Evolutionary conservation across 345 rosid species (phyloP), one percentile per base, ranked within the genome.

Genomic region (Aethionema arabicum): DNA sequence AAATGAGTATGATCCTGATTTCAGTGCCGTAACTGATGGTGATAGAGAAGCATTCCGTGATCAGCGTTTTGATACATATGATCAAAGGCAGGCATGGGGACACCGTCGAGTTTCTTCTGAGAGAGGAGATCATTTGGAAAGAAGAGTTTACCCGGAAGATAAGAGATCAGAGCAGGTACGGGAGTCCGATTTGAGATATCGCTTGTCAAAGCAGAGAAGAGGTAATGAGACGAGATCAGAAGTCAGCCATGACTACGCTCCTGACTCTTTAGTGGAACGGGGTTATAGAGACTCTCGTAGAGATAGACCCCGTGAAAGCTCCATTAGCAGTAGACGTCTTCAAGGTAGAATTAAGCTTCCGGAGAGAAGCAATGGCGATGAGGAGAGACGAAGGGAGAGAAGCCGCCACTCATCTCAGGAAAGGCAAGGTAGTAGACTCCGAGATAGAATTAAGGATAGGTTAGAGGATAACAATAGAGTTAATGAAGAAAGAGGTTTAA

Each of bases 321-420:
- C 87, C 35, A 56, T 77, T 65, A 65, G 66, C 60, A 60, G 84
- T 21, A 61, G 81, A 63, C 98, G 92, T 14, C 83, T 91, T 45
- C 87, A 46, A 13, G 98, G 98, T 61, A 83, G 98, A 73, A 74
- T 91, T 72, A 88, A 80, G 84, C 90, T 86, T 73, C 87, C 81
- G 1, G 82, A 78, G 50, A 79, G 82, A 71, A 72, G 61, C 32
- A 61, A 57, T 56, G 81, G 72, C 8, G 58, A 65, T 21, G 87
- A 80, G 37, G 37, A 82, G 56, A 66, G 78, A 51, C 83, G 81
- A 56, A 79, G 79, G 69, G 79, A 56, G 47, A 38, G 78, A 75
- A 79, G 80, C 38, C 77, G 80, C 38, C 77, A 72, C 32, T 53
- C 67, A 33, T 81, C 89, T 42, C 83, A 77, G 2, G 79, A 69